Evolutionary conservation across 2,329 filamentous ascomycete species (phyloP).

Genomic region (Xylariaceae sp.): DNA sequence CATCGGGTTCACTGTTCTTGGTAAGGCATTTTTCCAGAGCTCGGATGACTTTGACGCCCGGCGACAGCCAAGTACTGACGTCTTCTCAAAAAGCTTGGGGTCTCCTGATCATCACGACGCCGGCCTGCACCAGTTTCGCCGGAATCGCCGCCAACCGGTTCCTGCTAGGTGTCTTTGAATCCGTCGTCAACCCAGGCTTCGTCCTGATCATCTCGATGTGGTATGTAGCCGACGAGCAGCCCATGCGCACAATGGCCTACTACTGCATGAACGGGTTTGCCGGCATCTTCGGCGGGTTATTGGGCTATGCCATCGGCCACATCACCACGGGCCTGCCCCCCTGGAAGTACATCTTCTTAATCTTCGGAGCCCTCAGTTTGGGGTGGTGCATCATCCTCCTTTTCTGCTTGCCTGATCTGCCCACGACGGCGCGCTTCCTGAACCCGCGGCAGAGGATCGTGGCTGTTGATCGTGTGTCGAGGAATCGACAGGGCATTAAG

Average conservation of each 20-base stretch:
- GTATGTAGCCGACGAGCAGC: slow-evolving; percentile 26
- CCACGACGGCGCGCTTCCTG: slow-evolving; percentile 27
- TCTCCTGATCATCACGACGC: slow-evolving; percentile 27
- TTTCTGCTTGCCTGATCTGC: slow-evolving; percentile 27
- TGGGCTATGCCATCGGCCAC: slow-evolving; percentile 30
- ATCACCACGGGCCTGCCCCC: slow-evolving; percentile 26
- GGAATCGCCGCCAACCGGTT: slow-evolving; percentile 27
- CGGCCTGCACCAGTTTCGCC: slow-evolving; percentile 27
- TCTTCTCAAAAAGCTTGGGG: slow-evolving; percentile 22
- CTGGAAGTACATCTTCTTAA: slow-evolving; percentile 31
- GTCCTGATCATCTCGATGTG: slow-evolving; percentile 27
- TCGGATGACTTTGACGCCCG: background rate
- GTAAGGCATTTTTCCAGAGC: slow-evolving; percentile 8
- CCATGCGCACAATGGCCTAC: slow-evolving; percentile 26
- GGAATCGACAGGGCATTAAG: slow-evolving; percentile 27
- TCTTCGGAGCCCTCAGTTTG: slow-evolving; percentile 28
- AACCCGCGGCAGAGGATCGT: slow-evolving; percentile 20
- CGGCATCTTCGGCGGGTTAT: slow-evolving; percentile 25
- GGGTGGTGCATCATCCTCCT: slow-evolving; percentile 24
- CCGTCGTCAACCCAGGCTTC: slow-evolving; percentile 28
- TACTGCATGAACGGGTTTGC: slow-evolving; percentile 29
- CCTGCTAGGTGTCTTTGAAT: slow-evolving; percentile 28
- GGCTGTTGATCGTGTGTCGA: slow-evolving; percentile 28
- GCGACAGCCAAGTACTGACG: background rate
- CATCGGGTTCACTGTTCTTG: slow-evolving; percentile 22